phyloP scores from a whole-genome alignment of 192 early-diverging fungal genomes.

The Podila epicladia region DNA sequence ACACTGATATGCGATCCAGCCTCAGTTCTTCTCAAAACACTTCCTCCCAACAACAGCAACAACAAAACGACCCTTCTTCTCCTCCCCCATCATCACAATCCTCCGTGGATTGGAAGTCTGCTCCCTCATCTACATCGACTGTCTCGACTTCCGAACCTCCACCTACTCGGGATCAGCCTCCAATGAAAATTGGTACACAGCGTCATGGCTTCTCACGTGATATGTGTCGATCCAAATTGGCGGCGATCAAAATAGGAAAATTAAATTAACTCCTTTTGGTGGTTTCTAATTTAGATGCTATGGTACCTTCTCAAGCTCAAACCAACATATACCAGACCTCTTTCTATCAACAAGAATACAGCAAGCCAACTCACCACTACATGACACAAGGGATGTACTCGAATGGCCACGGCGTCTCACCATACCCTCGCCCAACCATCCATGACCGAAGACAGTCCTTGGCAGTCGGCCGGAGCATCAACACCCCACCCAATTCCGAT shows the following conservation, averaged over 20 bases:
- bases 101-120: neutral
- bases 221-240: neutral
- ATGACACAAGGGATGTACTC: constrained; percentile 17
- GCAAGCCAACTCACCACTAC: constrained; percentile 12
- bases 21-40: neutral
- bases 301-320: constrained; percentile 38
- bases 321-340: constrained; percentile 17
- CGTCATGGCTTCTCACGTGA: neutral
- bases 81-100: neutral
- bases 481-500: constrained; percentile 19
- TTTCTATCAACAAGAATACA: constrained; percentile 30
- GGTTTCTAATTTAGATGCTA: constrained; percentile 8
- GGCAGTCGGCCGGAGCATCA: constrained; percentile 15
- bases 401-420: constrained; percentile 2
- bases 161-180: neutral
- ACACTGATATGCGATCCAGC: constrained; percentile 33
- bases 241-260: no score
- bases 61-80: constrained; percentile 2
- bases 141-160: neutral
- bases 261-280: neutral
- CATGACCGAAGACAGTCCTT: constrained; percentile 42
- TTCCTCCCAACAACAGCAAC: neutral
- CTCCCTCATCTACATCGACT: neutral
- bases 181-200: neutral
- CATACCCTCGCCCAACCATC: constrained; percentile 32